phyloP scores from a whole-genome alignment of 164 flowering plant species.

The Chimonanthus praecox region DNA sequence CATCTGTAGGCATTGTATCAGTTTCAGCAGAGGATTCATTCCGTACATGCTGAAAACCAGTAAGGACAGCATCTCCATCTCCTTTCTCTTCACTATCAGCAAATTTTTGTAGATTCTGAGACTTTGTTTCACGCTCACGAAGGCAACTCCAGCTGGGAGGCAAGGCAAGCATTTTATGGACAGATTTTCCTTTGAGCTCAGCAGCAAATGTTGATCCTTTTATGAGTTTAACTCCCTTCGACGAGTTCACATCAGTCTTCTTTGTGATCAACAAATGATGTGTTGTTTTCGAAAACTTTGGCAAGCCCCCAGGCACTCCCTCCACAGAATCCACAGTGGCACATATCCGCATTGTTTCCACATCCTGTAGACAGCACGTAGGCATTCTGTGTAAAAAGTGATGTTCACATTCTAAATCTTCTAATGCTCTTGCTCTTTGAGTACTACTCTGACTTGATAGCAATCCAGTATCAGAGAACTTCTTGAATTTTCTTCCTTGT shows the following conservation, averaged over 20 bases:
- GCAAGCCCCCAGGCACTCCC: constrained; percentile 22
- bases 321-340: constrained; percentile 36
- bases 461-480: constrained; percentile 14
- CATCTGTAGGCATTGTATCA: constrained; percentile 43
- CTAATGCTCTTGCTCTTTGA: constrained; percentile 8
- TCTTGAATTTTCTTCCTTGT: constrained; percentile 14
- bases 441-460: constrained; percentile 16
- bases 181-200: constrained; percentile 26
- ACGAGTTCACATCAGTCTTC: constrained; percentile 29
- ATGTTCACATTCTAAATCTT: constrained; percentile 12
- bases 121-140: constrained; percentile 26
- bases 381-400: constrained; percentile 13
- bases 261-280: constrained; percentile 39
- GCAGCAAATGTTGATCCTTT: constrained; percentile 26
- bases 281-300: constrained; percentile 43
- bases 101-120: constrained; percentile 28
- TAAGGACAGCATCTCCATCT: constrained; percentile 18
- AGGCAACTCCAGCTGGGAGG: constrained; percentile 22
- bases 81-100: constrained; percentile 33
- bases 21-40: constrained; percentile 75
- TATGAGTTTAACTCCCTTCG: constrained; percentile 25
- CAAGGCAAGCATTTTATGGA: constrained; percentile 19
- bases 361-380: constrained; percentile 17
- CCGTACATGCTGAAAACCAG: constrained; percentile 13
- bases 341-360: constrained; percentile 21